Percentiles rank a stretch among this genome's conserved stretches.
Evolutionary conservation across 805 yeast genomes (phyloP).

Genomic region (Ogataea trehalophila): DNA sequence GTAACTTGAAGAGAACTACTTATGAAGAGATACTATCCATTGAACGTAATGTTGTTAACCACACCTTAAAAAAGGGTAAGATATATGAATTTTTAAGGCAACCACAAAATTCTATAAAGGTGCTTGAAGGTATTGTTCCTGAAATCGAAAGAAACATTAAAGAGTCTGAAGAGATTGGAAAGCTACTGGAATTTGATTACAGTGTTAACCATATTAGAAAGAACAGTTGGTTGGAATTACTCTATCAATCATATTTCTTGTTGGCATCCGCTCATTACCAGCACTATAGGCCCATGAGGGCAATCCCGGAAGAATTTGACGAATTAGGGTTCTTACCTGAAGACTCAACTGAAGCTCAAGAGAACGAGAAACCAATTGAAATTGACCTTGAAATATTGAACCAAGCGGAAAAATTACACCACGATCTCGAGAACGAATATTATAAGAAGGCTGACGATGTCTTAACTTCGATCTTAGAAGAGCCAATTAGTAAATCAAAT

Average conservation of each 20-base stretch:
- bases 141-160: constrained; percentile 24
- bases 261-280: constrained; percentile 72
- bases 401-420: constrained; percentile 28
- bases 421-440: constrained; percentile 43
- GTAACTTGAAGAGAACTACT: constrained; percentile 56
- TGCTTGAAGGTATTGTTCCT: constrained; percentile 39
- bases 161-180: constrained; percentile 4
- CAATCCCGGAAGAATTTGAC: constrained; percentile 29
- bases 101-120: constrained; percentile 45
- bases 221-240: constrained; percentile 49
- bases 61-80: constrained; percentile 60
- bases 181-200: constrained; percentile 5
- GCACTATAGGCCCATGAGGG: constrained; percentile 34
- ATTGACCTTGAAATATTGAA: constrained; percentile 21
- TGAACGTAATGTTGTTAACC: constrained; percentile 44
- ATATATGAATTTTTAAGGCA: constrained; percentile 52
- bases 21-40: constrained; percentile 40
- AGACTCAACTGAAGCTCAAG: constrained; percentile 18
- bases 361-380: constrained; percentile 18
- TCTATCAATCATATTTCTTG: constrained; percentile 77
- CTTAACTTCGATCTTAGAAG: constrained; percentile 49
- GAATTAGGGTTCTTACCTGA: constrained; percentile 19
- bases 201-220: constrained; percentile 22
- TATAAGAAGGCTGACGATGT: constrained; percentile 59
- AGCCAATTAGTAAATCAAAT: constrained; percentile 34